phyloP scores from a whole-genome alignment of 768 basidiomycete genomes.

The Hygrophorus pudorinus region DNA sequence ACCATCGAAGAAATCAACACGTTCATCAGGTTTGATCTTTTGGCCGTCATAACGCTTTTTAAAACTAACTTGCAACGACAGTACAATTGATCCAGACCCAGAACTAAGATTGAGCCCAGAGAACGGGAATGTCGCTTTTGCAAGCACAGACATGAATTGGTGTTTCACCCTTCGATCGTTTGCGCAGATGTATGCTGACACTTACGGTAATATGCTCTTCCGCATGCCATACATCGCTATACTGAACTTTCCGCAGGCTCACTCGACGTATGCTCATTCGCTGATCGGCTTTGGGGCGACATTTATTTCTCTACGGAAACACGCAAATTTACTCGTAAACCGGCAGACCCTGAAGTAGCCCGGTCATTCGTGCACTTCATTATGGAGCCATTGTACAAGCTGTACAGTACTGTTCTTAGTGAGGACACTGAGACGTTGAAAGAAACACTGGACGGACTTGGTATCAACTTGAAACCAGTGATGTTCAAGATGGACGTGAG shows the following conservation, averaged over 20 bases:
- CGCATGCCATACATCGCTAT: background rate
- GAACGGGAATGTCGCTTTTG: constrained; percentile 93
- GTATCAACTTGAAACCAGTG: constrained; percentile 81
- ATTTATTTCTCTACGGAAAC: constrained; percentile 84
- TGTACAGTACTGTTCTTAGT: constrained; percentile 91
- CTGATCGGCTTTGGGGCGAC: constrained; percentile 93
- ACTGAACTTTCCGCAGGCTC: constrained; percentile 34
- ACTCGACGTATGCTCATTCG: constrained; percentile 78
- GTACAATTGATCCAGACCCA: constrained; percentile 82
- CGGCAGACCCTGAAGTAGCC: constrained; percentile 63
- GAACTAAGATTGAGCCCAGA: constrained; percentile 87
- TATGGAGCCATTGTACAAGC: constrained; percentile 91
- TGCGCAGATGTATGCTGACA: constrained; percentile 92
- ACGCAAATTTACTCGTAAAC: constrained; percentile 85
- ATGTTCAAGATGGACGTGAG: constrained; percentile 99
- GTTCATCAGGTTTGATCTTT: constrained; percentile 66
- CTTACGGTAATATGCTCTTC: constrained; percentile 51
- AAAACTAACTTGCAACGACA: constrained; percentile 16
- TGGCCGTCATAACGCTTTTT: background rate
- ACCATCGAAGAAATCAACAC: constrained; percentile 98
- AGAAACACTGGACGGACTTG: constrained; percentile 64
- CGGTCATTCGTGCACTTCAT: constrained; percentile 95
- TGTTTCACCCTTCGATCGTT: constrained; percentile 93
- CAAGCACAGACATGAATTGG: constrained; percentile 95
- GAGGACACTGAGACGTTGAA: constrained; percentile 87